A percentile compares a stretch with the other conserved stretches of the same genome.
Evolutionary conservation across 352 stramenopile genomes (phyloP).

Genomic region (Achlya hypogyna): DNA sequence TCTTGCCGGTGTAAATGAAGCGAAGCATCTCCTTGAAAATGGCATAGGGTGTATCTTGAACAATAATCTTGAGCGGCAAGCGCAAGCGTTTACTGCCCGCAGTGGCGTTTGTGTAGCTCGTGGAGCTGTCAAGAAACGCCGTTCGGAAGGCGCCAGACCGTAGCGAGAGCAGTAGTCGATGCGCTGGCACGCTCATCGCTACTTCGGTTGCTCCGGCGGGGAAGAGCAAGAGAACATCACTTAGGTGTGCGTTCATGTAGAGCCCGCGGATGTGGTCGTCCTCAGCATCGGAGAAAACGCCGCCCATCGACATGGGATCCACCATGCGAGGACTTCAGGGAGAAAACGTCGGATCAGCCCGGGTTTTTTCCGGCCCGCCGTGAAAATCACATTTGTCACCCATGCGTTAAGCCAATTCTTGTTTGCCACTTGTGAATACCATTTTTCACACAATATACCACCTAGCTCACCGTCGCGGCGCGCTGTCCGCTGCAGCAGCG

Average conservation of each 20-base stretch:
- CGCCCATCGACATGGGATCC: not conserved
- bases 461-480: too few relatives aligned
- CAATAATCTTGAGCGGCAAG: slow-evolving; percentile 72
- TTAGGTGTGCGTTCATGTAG: slow-evolving; percentile 64
- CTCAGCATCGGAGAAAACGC: not conserved
- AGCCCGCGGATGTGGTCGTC: slow-evolving; percentile 24
- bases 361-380: too few relatives aligned
- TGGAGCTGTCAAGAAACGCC: slow-evolving; percentile 37
- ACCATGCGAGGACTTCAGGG: not conserved
- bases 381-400: too few relatives aligned
- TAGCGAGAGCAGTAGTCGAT: slow-evolving; percentile 63
- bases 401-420: too few relatives aligned
- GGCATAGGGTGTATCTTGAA: slow-evolving; percentile 67
- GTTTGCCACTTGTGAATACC: too few relatives aligned
- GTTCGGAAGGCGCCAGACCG: slow-evolving; percentile 62
- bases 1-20: slow-evolving; percentile 74
- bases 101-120: slow-evolving; percentile 39
- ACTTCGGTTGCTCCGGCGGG: slow-evolving; percentile 22
- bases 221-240: slow-evolving; percentile 74
- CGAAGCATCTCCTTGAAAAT: slow-evolving; percentile 59
- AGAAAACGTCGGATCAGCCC: too few relatives aligned
- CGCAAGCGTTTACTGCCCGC: slow-evolving; percentile 51
- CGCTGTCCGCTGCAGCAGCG: too few relatives aligned
- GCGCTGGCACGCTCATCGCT: slow-evolving; percentile 53
- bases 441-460: too few relatives aligned